Conservation (phyloP, 2,329 filamentous ascomycete species). For the Trichoderma koningiopsis region DNA sequence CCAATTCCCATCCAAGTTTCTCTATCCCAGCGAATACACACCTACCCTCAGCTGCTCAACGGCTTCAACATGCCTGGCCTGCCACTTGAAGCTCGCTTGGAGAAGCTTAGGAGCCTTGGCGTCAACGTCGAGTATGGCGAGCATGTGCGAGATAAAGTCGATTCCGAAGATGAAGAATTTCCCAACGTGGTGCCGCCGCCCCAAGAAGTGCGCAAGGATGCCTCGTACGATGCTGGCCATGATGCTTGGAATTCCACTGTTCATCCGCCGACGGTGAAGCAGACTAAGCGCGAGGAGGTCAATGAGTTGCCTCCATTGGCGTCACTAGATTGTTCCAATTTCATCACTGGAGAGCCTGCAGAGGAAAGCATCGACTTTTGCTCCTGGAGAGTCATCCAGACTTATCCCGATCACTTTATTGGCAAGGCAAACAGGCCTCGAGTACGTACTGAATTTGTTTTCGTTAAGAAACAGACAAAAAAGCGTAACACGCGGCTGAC, state of each 20-base stretch:
- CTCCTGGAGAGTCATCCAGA: constrained; percentile 55
- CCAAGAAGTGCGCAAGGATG: background rate
- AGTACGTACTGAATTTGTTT: constrained; percentile 36
- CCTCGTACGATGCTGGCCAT: background rate
- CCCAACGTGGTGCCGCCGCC: background rate
- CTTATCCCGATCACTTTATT: constrained; percentile 63
- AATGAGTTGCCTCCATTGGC: background rate
- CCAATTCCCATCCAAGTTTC: background rate
- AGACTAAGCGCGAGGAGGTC: background rate
- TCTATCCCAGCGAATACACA: background rate
- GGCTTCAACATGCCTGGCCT: constrained; percentile 29
- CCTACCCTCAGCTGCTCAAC: background rate
- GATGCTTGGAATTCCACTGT: background rate
- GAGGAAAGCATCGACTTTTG: constrained; percentile 44
- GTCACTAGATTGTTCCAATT: constrained; percentile 31
- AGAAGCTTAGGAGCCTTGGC: constrained; percentile 32
- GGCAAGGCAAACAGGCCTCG: constrained; percentile 53
- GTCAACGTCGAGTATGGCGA: constrained; percentile 19
- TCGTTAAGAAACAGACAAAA: no score
- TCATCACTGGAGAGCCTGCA: constrained; percentile 33
- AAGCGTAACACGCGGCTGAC: constrained; percentile 25
- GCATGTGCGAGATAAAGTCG: background rate
- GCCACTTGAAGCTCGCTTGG: constrained; percentile 29
- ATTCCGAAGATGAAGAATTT: constrained; percentile 16
- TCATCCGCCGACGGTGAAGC: background rate